A percentile compares a stretch with the other conserved stretches of the same genome.
phyloP scores from a whole-genome alignment of 2,329 filamentous ascomycete species.

The Apiospora rasikravindrae region DNA sequence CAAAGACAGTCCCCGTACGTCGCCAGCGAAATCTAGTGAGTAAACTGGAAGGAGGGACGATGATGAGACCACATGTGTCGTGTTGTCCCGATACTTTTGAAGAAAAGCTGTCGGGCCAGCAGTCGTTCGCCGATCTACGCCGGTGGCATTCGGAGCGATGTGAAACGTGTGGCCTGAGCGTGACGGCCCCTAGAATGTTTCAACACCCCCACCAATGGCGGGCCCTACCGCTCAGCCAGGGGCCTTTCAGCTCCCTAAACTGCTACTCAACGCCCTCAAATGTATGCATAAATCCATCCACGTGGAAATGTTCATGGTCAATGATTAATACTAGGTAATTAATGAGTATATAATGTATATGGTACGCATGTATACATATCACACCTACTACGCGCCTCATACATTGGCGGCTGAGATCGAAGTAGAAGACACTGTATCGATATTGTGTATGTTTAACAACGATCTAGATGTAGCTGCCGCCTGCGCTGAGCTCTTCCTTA shows the following conservation, averaged over 20 bases:
- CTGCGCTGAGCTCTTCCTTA: background rate
- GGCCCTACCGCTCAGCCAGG: background rate
- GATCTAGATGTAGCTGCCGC: background rate
- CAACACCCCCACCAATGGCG: conserved; percentile 8
- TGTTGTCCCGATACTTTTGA: background rate
- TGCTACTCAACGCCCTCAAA: background rate
- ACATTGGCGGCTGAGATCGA: background rate
- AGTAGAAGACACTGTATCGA: background rate
- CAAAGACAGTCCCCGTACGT: conserved; percentile 10
- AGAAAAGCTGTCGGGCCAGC: background rate
- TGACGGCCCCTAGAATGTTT: conserved; percentile 10
- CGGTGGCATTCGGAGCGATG: conserved; percentile 1
- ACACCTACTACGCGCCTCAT: too few species aligned
- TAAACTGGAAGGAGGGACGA: conserved; percentile 3
- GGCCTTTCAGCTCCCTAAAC: background rate
- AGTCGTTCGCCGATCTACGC: conserved; percentile 6
- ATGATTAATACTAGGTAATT: background rate
- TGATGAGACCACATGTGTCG: conserved; percentile 14
- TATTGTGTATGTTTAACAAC: background rate
- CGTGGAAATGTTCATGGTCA: background rate
- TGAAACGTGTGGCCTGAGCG: conserved; percentile 10
- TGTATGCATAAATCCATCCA: conserved; percentile 1
- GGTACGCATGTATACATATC: background rate
- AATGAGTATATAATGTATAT: background rate
- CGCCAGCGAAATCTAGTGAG: conserved; percentile 10